phyloP scores from a whole-genome alignment of 805 yeast genomes.

The Ogataea minuta region DNA sequence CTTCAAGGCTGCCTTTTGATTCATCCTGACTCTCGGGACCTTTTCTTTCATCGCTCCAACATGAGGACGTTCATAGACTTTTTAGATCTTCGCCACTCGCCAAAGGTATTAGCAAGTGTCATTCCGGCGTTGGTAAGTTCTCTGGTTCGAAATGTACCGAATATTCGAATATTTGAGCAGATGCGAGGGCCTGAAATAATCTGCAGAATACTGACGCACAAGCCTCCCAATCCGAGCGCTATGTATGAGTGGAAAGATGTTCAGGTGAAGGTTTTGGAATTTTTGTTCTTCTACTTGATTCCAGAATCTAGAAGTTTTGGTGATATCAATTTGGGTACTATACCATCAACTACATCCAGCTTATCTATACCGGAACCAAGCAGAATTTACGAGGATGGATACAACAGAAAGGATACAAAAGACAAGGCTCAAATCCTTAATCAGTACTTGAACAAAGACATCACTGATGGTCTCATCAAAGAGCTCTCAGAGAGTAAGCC shows the following conservation, averaged over 20 bases:
- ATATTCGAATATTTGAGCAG: conserved; percentile 57
- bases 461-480: conserved; percentile 45
- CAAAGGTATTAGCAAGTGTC: conserved; percentile 36
- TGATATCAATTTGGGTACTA: neutral
- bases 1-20: conserved; percentile 60
- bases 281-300: conserved; percentile 62
- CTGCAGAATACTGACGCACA: conserved; percentile 42
- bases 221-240: conserved; percentile 2
- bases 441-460: conserved; percentile 43
- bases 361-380: neutral
- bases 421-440: conserved; percentile 45
- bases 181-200: conserved; percentile 53
- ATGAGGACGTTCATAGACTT: conserved; percentile 35
- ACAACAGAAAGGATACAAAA: conserved; percentile 37
- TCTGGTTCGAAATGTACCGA: conserved; percentile 54
- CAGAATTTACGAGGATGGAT: conserved; percentile 21
- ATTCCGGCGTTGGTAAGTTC: conserved; percentile 58
- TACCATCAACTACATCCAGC: neutral
- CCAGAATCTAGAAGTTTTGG: conserved; percentile 46
- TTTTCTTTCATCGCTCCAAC: conserved; percentile 44
- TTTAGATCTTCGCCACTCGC: conserved; percentile 19
- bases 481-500: conserved; percentile 47
- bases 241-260: conserved; percentile 44
- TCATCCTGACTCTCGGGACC: conserved; percentile 52
- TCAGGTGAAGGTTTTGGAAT: conserved; percentile 64